These are phyloP conservation scores for Abortiporus biennis DNA, from an alignment of 1,284 basidiomycete species.

Conservation along the genomic window DNA sequence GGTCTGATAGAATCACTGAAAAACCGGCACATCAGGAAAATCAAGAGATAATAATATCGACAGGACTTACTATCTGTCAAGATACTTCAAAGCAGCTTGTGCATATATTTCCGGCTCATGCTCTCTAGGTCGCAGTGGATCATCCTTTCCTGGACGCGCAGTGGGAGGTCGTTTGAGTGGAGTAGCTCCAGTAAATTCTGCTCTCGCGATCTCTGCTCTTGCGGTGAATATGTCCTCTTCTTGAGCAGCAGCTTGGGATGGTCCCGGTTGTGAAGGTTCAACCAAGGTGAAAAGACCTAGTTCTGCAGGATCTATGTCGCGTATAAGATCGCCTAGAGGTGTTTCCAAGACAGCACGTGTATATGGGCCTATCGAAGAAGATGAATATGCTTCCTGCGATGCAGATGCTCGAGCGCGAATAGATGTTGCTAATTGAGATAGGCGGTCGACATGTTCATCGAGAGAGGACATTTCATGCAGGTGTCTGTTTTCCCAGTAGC, in stretches of 20 bases:
- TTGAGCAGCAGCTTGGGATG: slow-evolving; percentile 25
- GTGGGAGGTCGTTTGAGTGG: slow-evolving; percentile 47
- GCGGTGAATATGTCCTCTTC: slow-evolving; percentile 24
- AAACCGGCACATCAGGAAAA: neutral
- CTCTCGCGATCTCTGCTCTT: slow-evolving; percentile 47
- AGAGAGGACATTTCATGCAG: too few species aligned
- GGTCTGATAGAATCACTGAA: slow-evolving; percentile 55
- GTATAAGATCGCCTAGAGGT: slow-evolving; percentile 65
- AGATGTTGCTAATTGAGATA: neutral
- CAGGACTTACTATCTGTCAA: slow-evolving; percentile 63
- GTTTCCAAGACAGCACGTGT: slow-evolving; percentile 56
- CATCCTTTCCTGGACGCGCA: slow-evolving; percentile 33
- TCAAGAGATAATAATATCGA: neutral
- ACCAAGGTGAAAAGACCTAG: slow-evolving; percentile 65
- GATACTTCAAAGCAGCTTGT: slow-evolving; percentile 64
- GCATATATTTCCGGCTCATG: slow-evolving; percentile 70
- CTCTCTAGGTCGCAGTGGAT: slow-evolving; percentile 34
- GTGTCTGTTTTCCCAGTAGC: too few species aligned
- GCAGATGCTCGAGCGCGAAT: neutral
- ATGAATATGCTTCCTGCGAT: neutral
- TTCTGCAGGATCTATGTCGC: slow-evolving; percentile 70
- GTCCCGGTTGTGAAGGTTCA: slow-evolving; percentile 18
- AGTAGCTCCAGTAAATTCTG: slow-evolving; percentile 62
- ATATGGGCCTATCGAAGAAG: slow-evolving; percentile 31
- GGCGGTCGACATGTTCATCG: neutral